phyloP scores from a whole-genome alignment of 2,329 filamentous ascomycete species.

The Sclerotinia subarctica region DNA sequence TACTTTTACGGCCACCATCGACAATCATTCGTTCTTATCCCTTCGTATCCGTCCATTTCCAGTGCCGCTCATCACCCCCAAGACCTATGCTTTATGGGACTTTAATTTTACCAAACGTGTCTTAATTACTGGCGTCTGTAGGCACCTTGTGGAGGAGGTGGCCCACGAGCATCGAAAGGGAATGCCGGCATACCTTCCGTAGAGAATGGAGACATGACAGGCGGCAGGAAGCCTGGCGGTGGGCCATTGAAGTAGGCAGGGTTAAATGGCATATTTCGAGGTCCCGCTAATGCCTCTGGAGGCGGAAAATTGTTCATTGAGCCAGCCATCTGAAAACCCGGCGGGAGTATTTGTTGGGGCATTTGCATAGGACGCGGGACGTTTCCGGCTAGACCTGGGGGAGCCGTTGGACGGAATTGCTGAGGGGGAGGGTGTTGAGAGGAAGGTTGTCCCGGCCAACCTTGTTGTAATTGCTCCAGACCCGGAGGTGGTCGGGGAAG shows the following conservation, averaged over 20 bases:
- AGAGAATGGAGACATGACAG: constrained; percentile 52
- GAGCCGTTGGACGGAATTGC: constrained; percentile 46
- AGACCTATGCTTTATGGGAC: neutral
- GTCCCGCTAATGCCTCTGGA: constrained; percentile 46
- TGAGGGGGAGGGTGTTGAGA: constrained; percentile 40
- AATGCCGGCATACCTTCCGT: constrained; percentile 51
- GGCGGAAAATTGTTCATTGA: constrained; percentile 48
- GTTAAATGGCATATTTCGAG: constrained; percentile 49
- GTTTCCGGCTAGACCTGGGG: constrained; percentile 52
- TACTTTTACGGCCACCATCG: neutral
- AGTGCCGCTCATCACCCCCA: neutral
- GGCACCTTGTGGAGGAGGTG: constrained; percentile 49
- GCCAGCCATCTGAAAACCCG: constrained; percentile 58
- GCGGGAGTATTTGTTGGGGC: constrained; percentile 56
- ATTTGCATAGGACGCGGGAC: constrained; percentile 45
- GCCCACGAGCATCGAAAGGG: constrained; percentile 50
- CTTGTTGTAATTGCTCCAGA: constrained; percentile 52
- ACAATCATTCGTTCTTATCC: neutral
- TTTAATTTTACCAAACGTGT: neutral
- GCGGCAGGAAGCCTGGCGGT: constrained; percentile 52
- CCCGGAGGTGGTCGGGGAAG: constrained; percentile 61
- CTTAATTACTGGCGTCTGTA: constrained; percentile 41
- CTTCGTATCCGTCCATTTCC: neutral
- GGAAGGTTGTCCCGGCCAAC: constrained; percentile 32
- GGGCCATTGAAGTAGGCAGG: constrained; percentile 46